phyloP scores from a whole-genome alignment of 2,329 filamentous ascomycete genomes.

The Trichoderma hamatum region DNA sequence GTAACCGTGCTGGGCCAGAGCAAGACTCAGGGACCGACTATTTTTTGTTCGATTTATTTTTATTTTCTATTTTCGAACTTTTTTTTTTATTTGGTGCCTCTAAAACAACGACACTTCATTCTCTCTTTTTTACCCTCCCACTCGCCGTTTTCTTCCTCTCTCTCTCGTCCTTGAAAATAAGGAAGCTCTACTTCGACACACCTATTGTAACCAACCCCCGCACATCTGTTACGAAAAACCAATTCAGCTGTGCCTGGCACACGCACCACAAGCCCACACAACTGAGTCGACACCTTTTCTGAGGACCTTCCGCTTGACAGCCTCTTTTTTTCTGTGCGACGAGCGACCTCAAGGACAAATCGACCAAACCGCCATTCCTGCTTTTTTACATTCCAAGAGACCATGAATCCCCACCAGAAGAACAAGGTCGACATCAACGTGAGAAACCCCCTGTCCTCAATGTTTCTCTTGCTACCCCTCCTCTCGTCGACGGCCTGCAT shows the following conservation, averaged over 20 bases:
- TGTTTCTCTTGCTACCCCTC: slow-evolving; percentile 7
- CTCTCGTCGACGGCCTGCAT: neutral
- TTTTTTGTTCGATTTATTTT: slow-evolving; percentile 5
- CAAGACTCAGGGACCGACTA: slow-evolving; percentile 15
- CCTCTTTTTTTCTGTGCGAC: slow-evolving; percentile 12
- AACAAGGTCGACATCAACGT: slow-evolving; percentile 98
- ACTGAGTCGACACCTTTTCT: neutral
- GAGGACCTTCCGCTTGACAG: neutral
- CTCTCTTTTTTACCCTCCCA: neutral
- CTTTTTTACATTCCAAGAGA: slow-evolving; percentile 30
- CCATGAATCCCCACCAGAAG: slow-evolving; percentile 95
- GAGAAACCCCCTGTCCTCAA: slow-evolving; percentile 34
- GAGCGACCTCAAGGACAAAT: neutral
- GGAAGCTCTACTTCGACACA: neutral
- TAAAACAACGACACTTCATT: neutral
- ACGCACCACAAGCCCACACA: neutral
- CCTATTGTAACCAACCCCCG: neutral
- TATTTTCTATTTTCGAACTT: neutral
- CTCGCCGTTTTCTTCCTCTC: neutral
- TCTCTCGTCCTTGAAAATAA: neutral
- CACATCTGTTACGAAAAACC: slow-evolving; percentile 3
- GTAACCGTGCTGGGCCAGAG: neutral
- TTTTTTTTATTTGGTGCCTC: neutral
- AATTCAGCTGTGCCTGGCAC: slow-evolving; percentile 5
- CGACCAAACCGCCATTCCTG: neutral